Conservation (phyloP, 192 early-diverging fungal genomes). For the Coemansia sp. region DNA sequence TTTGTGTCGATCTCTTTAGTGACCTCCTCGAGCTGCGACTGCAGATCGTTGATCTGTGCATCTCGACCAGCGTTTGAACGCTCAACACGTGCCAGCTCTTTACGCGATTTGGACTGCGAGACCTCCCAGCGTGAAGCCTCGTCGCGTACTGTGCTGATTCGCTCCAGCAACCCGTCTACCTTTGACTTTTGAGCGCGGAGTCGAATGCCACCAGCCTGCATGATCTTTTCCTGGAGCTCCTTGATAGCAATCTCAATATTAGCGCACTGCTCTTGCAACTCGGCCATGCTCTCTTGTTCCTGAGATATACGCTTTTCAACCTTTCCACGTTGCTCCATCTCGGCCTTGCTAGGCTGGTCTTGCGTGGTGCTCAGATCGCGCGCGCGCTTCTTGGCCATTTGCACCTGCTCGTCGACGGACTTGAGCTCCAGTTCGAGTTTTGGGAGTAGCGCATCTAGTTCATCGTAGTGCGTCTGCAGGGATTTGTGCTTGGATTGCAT, state of each 20-base stretch:
- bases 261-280: conserved; percentile 59
- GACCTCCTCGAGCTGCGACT: conserved; percentile 63
- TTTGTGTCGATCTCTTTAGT: conserved; percentile 62
- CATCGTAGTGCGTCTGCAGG: conserved; percentile 56
- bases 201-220: conserved; percentile 86
- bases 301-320: conserved; percentile 52
- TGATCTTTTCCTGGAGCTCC: conserved; percentile 81
- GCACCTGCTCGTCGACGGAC: conserved; percentile 63
- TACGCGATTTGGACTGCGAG: conserved; percentile 71
- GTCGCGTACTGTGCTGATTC: conserved; percentile 67
- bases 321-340: conserved; percentile 36
- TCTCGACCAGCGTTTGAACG: conserved; percentile 64
- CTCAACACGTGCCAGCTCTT: conserved; percentile 69
- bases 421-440: conserved; percentile 75
- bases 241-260: conserved; percentile 78
- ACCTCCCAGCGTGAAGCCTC: conserved; percentile 72
- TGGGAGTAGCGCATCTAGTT: conserved; percentile 62
- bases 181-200: conserved; percentile 83
- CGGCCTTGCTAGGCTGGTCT: conserved; percentile 38
- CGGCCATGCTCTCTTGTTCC: conserved; percentile 47
- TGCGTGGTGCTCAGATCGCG: conserved; percentile 37
- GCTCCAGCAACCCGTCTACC: conserved; percentile 76
- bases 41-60: conserved; percentile 63
- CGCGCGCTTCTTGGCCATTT: conserved; percentile 67
- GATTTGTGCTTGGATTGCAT: conserved; percentile 37